phyloP scores from a whole-genome alignment of 2,329 filamentous ascomycete species.

The Paecilomyces formosus region DNA sequence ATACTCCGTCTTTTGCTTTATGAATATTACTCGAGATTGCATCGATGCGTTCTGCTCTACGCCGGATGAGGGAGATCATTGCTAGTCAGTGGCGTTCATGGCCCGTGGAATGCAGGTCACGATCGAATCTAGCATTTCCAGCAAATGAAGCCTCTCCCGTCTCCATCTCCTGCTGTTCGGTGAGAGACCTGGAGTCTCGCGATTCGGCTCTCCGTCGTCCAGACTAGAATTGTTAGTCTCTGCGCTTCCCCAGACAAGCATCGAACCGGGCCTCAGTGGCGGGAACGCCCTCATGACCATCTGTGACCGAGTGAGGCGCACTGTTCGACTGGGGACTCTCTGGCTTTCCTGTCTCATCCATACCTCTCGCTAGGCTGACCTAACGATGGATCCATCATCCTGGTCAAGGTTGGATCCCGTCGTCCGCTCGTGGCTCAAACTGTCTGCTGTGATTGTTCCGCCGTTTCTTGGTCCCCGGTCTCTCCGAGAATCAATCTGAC shows the following conservation, averaged over 20 bases:
- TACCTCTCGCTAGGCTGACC: too few species aligned
- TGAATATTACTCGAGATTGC: not conserved
- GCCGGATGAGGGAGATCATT: not conserved
- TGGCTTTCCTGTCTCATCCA: not conserved
- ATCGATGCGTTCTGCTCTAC: not conserved
- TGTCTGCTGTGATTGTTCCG: not conserved
- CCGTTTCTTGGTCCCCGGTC: not conserved
- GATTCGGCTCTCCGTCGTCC: not conserved
- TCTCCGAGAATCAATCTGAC: not conserved
- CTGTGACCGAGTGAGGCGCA: not conserved
- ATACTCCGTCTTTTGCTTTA: not conserved
- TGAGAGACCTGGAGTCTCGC: not conserved
- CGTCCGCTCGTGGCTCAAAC: not conserved
- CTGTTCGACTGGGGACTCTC: not conserved
- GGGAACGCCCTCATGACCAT: not conserved
- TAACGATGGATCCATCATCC: not conserved
- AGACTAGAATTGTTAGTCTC: not conserved
- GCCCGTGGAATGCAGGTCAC: not conserved
- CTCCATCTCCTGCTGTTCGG: not conserved
- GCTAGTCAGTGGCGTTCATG: not conserved
- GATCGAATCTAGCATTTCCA: not conserved
- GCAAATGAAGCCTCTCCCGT: not conserved
- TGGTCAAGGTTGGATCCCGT: not conserved
- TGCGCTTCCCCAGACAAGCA: not conserved
- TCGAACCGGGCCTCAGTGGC: not conserved